Conservation (phyloP, 305 asterid genomes). For the Andrographis paniculata region DNA sequence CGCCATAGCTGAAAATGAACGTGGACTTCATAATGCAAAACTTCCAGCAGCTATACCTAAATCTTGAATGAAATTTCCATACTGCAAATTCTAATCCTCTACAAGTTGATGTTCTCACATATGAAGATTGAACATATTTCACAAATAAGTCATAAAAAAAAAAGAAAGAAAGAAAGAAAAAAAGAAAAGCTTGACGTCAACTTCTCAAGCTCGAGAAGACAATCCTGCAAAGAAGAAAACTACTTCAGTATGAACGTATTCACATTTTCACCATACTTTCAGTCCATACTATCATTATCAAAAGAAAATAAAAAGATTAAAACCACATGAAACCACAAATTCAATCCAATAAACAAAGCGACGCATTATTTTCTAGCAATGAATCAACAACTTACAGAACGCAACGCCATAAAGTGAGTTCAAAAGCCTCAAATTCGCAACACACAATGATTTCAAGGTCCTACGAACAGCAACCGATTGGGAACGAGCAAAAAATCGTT, state of each 20-base stretch:
- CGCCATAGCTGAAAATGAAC: neutral
- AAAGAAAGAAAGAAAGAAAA: slow-evolving; percentile 6
- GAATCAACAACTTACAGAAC: neutral
- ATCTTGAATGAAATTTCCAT: too few species aligned
- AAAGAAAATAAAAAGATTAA: too few species aligned
- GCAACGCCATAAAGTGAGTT: neutral
- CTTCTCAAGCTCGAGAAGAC: slow-evolving; percentile 3
- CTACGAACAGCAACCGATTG: neutral
- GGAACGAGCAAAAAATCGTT: slow-evolving; percentile 1
- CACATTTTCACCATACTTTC: neutral
- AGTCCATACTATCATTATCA: neutral
- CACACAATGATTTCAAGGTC: neutral
- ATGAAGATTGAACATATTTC: slow-evolving; percentile 14
- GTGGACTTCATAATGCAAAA: neutral
- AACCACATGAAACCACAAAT: too few species aligned
- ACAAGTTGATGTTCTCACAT: neutral
- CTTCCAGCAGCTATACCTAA: too few species aligned
- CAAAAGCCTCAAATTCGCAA: slow-evolving; percentile 1
- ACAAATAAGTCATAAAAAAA: neutral
- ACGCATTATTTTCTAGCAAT: neutral
- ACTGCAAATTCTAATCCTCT: too few species aligned
- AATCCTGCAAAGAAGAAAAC: neutral
- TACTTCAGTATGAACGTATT: neutral
- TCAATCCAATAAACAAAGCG: neutral
- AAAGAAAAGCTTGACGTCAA: slow-evolving; percentile 9